Percentiles rank a stretch among this genome's conserved stretches.
Evolutionary conservation across 2,329 filamentous ascomycete species (phyloP).

Genomic region (Cladophialophora exuberans): DNA sequence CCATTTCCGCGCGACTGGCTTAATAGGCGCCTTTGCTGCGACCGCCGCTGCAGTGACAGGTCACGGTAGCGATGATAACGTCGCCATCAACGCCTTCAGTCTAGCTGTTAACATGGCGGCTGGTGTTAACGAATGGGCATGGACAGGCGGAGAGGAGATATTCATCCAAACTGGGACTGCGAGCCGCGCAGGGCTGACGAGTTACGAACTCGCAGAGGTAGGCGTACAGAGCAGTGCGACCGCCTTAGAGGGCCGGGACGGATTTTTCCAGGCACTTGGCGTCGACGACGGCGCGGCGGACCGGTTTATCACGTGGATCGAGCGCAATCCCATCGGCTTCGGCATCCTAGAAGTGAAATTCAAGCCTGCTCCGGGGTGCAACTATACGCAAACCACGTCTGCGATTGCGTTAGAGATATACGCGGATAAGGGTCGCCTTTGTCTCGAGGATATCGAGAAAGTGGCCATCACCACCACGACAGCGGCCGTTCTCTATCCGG

Average conservation of each 20-base stretch:
- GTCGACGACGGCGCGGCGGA: not conserved
- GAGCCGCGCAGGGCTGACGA: constrained; percentile 8
- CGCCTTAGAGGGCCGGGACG: constrained; percentile 20
- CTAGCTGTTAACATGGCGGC: constrained; percentile 16
- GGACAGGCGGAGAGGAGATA: constrained; percentile 21
- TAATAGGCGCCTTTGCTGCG: constrained; percentile 17
- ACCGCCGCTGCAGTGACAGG: constrained; percentile 2
- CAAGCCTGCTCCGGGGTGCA: constrained; percentile 23
- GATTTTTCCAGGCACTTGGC: constrained; percentile 14
- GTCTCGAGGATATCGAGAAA: not conserved
- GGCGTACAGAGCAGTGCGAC: constrained; percentile 16
- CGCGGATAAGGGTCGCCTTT: not conserved
- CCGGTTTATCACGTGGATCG: constrained; percentile 8
- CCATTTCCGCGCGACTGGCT: constrained; percentile 18
- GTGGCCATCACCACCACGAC: constrained; percentile 14
- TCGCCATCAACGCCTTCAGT: constrained; percentile 8
- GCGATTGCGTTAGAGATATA: constrained; percentile 10
- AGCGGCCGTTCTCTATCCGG: constrained; percentile 18
- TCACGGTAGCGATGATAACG: not conserved
- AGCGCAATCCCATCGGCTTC: not conserved
- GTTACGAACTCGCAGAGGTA: constrained; percentile 17
- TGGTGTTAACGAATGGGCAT: constrained; percentile 21
- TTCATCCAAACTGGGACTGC: constrained; percentile 19
- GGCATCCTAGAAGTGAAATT: constrained; percentile 19
- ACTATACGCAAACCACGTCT: constrained; percentile 20